Conservation (phyloP, 768 basidiomycete species). For the Hericium alpestre region DNA sequence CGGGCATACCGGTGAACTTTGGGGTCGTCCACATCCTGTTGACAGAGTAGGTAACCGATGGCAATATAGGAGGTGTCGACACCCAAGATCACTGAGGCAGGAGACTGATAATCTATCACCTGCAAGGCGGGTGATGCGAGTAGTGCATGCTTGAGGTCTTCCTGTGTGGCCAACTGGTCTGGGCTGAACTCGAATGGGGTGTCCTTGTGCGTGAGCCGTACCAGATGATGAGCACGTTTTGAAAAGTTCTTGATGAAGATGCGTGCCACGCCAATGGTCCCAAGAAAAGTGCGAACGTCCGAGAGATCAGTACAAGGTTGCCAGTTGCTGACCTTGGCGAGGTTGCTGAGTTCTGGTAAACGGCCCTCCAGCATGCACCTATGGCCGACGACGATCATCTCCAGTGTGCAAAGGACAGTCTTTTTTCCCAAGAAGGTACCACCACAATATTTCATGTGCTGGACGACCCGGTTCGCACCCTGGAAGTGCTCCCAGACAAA, state of each 20-base stretch:
- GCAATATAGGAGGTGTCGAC: constrained; percentile 19
- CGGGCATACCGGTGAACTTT: constrained; percentile 16
- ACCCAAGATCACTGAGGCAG: constrained; percentile 11
- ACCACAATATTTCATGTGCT: constrained; percentile 26
- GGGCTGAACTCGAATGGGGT: constrained; percentile 11
- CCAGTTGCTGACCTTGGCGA: constrained; percentile 20
- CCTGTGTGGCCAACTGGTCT: constrained; percentile 8
- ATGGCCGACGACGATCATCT: constrained; percentile 27
- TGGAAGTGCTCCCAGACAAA: constrained; percentile 32
- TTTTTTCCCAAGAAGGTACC: constrained; percentile 30
- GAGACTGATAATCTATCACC: constrained; percentile 14
- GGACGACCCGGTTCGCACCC: constrained; percentile 26
- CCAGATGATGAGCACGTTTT: constrained; percentile 12
- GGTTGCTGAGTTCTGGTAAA: constrained; percentile 16
- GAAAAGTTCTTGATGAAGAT: constrained; percentile 17
- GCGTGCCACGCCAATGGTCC: constrained; percentile 14
- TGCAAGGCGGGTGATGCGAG: not conserved
- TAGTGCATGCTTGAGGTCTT: constrained; percentile 12
- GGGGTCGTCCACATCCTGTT: constrained; percentile 12
- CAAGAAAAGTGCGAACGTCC: constrained; percentile 18
- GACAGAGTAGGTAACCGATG: constrained; percentile 18
- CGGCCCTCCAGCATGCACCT: constrained; percentile 25
- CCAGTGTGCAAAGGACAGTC: constrained; percentile 18
- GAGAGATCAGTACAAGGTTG: constrained; percentile 8
- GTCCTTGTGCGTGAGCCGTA: constrained; percentile 13